These are phyloP conservation scores for Wickerhamomyces rabaulensis DNA, from an alignment of 805 yeast species.

Conservation along the genomic window DNA sequence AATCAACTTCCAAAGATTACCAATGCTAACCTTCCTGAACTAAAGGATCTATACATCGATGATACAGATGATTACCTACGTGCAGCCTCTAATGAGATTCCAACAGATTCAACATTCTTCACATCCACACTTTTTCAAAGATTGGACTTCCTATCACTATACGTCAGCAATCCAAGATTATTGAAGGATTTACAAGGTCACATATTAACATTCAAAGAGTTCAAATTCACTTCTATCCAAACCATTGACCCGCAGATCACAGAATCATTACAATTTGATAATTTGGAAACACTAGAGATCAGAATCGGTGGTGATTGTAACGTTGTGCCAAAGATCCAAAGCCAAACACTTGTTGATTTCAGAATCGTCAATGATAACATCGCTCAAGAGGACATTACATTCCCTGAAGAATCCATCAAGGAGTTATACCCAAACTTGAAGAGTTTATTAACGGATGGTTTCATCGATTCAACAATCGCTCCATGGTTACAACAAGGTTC, in stretches of 20 bases:
- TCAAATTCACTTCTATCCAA: background rate
- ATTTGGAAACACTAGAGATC: constrained; percentile 1
- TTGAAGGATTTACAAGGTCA: background rate
- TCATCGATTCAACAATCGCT: background rate
- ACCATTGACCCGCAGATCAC: background rate
- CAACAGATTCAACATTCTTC: background rate
- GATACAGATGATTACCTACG: background rate
- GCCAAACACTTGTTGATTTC: background rate
- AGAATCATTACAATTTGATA: background rate
- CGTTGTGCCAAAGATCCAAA: background rate
- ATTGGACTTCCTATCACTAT: background rate
- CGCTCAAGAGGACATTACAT: background rate
- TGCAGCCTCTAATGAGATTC: background rate
- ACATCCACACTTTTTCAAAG: background rate
- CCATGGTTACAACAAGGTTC: background rate
- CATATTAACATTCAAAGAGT: background rate
- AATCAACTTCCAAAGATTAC: background rate
- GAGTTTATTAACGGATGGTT: background rate
- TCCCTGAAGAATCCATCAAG: background rate
- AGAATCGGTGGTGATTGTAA: background rate
- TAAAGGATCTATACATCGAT: background rate
- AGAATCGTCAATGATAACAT: background rate
- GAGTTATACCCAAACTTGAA: constrained; percentile 1
- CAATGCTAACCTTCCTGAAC: background rate
- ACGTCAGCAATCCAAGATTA: background rate